Percentiles rank a stretch among this genome's conserved stretches.
These are phyloP conservation scores for Termitomyces sp. DNA, from an alignment of 768 basidiomycete species.

Conservation along the genomic window DNA sequence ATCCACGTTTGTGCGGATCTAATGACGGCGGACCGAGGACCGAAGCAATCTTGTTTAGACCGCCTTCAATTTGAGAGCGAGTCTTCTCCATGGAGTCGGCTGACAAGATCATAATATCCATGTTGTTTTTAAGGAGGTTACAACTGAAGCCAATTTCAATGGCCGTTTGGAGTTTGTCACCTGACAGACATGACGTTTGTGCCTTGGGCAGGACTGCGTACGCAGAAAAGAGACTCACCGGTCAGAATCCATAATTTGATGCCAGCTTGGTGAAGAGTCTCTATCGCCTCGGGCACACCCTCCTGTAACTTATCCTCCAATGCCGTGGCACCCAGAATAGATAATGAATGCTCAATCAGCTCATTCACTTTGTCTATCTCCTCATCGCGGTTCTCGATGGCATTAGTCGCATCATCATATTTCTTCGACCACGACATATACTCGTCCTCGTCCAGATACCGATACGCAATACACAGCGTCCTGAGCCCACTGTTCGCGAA, in stretches of 20 bases:
- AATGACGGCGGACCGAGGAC: slow-evolving; percentile 69
- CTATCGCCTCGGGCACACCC: slow-evolving; percentile 95
- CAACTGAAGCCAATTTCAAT: slow-evolving; percentile 98
- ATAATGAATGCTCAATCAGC: slow-evolving; percentile 72
- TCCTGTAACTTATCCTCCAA: slow-evolving; percentile 96
- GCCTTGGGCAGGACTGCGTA: neutral
- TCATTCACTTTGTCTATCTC: slow-evolving; percentile 88
- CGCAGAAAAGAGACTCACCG: slow-evolving; percentile 33
- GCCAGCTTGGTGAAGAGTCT: slow-evolving; percentile 83
- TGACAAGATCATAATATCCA: slow-evolving; percentile 97
- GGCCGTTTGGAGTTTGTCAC: slow-evolving; percentile 96
- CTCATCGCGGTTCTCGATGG: slow-evolving; percentile 79
- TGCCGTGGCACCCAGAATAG: slow-evolving; percentile 92
- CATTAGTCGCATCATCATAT: slow-evolving; percentile 78
- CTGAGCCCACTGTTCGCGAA: slow-evolving; percentile 92
- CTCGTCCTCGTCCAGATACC: slow-evolving; percentile 76
- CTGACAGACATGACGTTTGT: slow-evolving; percentile 26
- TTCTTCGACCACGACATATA: slow-evolving; percentile 73
- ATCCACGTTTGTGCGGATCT: slow-evolving; percentile 58
- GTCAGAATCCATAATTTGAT: slow-evolving; percentile 99
- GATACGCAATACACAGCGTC: slow-evolving; percentile 85
- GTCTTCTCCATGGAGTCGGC: slow-evolving; percentile 73
- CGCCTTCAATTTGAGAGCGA: slow-evolving; percentile 84
- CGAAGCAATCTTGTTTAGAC: slow-evolving; percentile 91
- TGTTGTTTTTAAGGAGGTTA: slow-evolving; percentile 87